Percentiles rank a stretch among this genome's conserved stretches.
Evolutionary conservation across 768 basidiomycete genomes (phyloP).

Genomic region (Plicaturopsis crispa): DNA sequence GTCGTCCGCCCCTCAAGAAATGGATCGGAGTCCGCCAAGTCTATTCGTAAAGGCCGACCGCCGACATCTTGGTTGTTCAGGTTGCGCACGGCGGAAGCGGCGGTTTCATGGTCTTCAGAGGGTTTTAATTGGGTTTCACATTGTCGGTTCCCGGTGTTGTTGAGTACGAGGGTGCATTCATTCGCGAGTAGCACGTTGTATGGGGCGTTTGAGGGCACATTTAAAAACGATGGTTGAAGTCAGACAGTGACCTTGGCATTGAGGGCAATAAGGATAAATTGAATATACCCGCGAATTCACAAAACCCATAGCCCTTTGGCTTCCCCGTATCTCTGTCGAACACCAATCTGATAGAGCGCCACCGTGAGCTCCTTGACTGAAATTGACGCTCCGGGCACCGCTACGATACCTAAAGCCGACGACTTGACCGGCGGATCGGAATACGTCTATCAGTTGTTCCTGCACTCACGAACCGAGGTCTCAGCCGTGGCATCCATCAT

Average conservation of each 20-base stretch:
- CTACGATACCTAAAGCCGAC: slow-evolving; percentile 69
- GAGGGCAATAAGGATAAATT: slow-evolving; percentile 20
- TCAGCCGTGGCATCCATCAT: no score
- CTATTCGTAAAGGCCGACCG: slow-evolving; percentile 88
- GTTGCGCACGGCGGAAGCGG: slow-evolving; percentile 90
- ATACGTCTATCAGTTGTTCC: slow-evolving; percentile 83
- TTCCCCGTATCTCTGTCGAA: slow-evolving; percentile 93
- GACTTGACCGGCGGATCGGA: slow-evolving; percentile 84
- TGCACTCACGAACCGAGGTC: no score
- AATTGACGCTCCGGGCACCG: not conserved
- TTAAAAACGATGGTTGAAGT: slow-evolving; percentile 19
- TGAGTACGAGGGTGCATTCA: slow-evolving; percentile 2
- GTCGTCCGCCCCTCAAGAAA: slow-evolving; percentile 89
- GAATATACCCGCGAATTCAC: slow-evolving; percentile 82
- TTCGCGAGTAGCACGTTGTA: not conserved
- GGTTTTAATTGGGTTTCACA: slow-evolving; percentile 9
- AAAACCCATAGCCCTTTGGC: slow-evolving; percentile 89
- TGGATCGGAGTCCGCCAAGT: slow-evolving; percentile 89
- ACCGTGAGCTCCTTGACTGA: slow-evolving; percentile 7
- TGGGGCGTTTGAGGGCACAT: not conserved
- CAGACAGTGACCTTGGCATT: slow-evolving; percentile 23
- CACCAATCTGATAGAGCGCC: slow-evolving; percentile 49
- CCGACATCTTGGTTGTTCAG: slow-evolving; percentile 89
- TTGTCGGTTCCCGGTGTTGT: slow-evolving; percentile 5
- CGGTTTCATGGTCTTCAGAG: slow-evolving; percentile 85